These are phyloP conservation scores for Leptodontidium sp. DNA, from an alignment of 2,329 filamentous ascomycete species.

Conservation along the genomic window DNA sequence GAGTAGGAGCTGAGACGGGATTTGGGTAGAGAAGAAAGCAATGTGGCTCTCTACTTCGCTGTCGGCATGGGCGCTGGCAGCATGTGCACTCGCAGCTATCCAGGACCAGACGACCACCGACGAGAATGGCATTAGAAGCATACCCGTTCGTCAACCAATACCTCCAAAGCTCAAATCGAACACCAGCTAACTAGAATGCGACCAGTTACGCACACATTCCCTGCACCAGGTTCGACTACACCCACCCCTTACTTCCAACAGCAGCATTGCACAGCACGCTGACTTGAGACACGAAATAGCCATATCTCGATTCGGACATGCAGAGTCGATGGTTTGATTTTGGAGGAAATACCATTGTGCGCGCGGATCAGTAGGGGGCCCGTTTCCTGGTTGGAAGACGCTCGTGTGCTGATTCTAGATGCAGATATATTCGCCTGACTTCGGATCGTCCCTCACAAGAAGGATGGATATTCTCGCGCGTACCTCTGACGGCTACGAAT, in stretches of 20 bases:
- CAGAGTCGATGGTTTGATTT: conserved; percentile 99
- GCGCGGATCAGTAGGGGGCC: conserved; percentile 69
- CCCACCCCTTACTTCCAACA: conserved; percentile 15
- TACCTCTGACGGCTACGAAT: conserved; percentile 95
- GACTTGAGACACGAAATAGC: conserved; percentile 58
- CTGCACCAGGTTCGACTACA: conserved; percentile 71
- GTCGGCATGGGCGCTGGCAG: conserved; percentile 47
- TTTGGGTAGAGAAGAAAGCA: conserved; percentile 20
- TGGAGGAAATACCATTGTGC: conserved; percentile 90
- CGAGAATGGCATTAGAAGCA: conserved; percentile 64
- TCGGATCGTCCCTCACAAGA: conserved; percentile 89
- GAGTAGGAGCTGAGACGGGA: conserved; percentile 7
- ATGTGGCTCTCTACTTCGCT: conserved; percentile 45
- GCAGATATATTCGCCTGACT: conserved; percentile 89
- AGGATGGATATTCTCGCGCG: conserved; percentile 93
- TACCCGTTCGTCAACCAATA: conserved; percentile 59
- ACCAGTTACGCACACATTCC: conserved; percentile 85
- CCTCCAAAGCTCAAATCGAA: not conserved
- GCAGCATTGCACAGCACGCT: conserved; percentile 12
- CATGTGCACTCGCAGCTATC: conserved; percentile 46
- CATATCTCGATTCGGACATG: conserved; percentile 97
- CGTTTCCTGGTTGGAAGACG: not conserved
- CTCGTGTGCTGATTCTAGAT: conserved; percentile 39
- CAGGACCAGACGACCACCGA: conserved; percentile 48
- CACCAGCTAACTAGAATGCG: conserved; percentile 37